phyloP scores from a whole-genome alignment of 257 asterid genomes.

The Scutellaria minor region DNA sequence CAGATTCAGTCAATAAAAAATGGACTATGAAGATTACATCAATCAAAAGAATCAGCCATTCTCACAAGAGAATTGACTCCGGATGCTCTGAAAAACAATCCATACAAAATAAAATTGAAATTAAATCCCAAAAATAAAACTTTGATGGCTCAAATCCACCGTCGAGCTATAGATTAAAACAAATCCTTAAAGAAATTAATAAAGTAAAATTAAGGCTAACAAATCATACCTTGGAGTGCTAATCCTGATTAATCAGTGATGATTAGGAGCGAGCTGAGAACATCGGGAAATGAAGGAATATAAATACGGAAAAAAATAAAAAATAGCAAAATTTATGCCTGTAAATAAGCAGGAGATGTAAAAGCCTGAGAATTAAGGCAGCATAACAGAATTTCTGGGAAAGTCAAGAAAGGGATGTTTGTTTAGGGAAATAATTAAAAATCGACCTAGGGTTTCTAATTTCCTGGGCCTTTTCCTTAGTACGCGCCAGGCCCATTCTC shows the following conservation, averaged over 20 bases:
- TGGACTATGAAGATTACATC: slow-evolving; percentile 15
- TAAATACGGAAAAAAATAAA: slow-evolving; percentile 6
- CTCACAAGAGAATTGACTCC: neutral
- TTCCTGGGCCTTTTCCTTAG: slow-evolving; percentile 24
- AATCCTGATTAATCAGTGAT: slow-evolving; percentile 27
- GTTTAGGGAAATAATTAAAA: slow-evolving; percentile 28
- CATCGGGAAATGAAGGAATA: neutral
- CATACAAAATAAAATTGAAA: neutral
- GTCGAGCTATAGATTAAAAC: neutral
- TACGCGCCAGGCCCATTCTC: slow-evolving; percentile 41
- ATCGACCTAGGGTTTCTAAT: slow-evolving; percentile 44
- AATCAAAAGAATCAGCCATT: neutral
- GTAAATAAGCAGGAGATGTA: slow-evolving; percentile 10
- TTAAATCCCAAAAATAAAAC: slow-evolving; percentile 3
- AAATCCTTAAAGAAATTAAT: neutral
- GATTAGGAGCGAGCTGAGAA: slow-evolving; percentile 25
- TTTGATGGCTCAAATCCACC: slow-evolving; percentile 16
- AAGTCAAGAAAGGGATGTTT: slow-evolving; percentile 37
- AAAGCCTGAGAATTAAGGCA: slow-evolving; percentile 25
- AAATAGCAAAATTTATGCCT: slow-evolving; percentile 14
- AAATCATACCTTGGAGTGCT: slow-evolving; percentile 43
- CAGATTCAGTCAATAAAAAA: slow-evolving; percentile 18
- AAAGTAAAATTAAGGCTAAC: neutral
- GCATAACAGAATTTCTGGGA: slow-evolving; percentile 35
- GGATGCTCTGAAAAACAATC: slow-evolving; percentile 1